Evolutionary conservation across 352 stramenopile genomes (phyloP).

Genomic region (Globisporangium apiculatum): DNA sequence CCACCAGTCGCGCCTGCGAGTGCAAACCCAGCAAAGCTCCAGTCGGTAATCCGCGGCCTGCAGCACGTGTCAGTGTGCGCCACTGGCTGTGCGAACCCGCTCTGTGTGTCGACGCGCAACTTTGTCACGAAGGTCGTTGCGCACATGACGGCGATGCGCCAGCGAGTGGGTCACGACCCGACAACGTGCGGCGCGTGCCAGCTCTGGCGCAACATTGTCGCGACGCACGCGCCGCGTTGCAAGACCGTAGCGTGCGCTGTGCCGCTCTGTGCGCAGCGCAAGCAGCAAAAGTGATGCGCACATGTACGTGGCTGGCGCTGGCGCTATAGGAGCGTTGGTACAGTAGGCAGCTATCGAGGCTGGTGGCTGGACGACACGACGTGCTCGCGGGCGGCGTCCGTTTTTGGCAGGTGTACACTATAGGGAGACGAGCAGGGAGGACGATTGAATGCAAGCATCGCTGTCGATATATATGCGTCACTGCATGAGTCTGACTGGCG

Average conservation of each 20-base stretch:
- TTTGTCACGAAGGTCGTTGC: conserved; percentile 47
- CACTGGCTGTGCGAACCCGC: conserved; percentile 34
- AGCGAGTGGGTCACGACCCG: conserved; percentile 19
- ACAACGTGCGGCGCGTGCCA: conserved; percentile 47
- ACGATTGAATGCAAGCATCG: not conserved
- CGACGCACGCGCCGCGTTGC: conserved; percentile 26
- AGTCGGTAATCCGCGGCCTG: conserved; percentile 47
- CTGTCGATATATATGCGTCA: too few relatives aligned
- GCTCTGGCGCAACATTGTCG: conserved; percentile 41
- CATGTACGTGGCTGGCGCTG: too few relatives aligned
- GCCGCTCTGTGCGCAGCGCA: conserved; percentile 27
- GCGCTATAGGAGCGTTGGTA: not conserved
- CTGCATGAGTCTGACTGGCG: too few relatives aligned
- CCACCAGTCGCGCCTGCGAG: conserved; percentile 6
- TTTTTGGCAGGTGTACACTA: conserved; percentile 13
- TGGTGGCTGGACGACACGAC: too few relatives aligned
- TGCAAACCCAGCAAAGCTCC: conserved; percentile 37
- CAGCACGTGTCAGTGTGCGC: conserved; percentile 34
- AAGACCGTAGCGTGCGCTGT: conserved; percentile 18
- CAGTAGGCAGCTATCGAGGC: not conserved
- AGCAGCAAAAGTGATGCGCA: conserved; percentile 5
- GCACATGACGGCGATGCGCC: conserved; percentile 22
- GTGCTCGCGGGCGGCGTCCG: too few relatives aligned
- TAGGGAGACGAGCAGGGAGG: conserved; percentile 1
- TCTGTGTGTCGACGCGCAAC: conserved; percentile 44